Evolutionary conservation across 495 filamentous ascomycete genomes (phyloP).

Genomic region (Stereocaulon alpinum): DNA sequence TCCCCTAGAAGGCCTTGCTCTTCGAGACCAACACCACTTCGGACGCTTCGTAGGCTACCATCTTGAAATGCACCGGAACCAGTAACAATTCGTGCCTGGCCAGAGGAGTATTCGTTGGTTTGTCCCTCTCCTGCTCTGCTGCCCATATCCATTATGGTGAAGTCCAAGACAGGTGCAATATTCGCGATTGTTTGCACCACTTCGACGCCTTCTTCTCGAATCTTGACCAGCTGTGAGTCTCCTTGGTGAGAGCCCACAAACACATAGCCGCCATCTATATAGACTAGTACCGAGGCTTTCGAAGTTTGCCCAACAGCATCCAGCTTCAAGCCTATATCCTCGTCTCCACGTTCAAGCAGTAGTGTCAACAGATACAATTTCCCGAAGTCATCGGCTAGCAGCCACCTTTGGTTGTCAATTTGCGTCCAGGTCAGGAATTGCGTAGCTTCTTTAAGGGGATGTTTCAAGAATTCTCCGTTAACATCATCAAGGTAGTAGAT

Average conservation of each 20-base stretch:
- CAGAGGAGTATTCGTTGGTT: constrained; percentile 83
- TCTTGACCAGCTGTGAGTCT: constrained; percentile 72
- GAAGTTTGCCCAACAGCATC: constrained; percentile 60
- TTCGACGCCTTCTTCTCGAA: constrained; percentile 46
- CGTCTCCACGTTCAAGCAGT: constrained; percentile 46
- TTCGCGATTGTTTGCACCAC: constrained; percentile 71
- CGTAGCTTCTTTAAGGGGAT: constrained; percentile 56
- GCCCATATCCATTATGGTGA: constrained; percentile 90
- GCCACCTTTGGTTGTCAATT: constrained; percentile 67
- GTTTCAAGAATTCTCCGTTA: constrained; percentile 47
- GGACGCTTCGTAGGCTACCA: constrained; percentile 75
- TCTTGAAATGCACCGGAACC: constrained; percentile 82
- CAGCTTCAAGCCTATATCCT: constrained; percentile 58
- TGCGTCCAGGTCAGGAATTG: constrained; percentile 84
- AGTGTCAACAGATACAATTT: constrained; percentile 70
- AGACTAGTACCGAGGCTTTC: constrained; percentile 64
- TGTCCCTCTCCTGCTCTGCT: constrained; percentile 66
- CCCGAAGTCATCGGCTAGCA: constrained; percentile 86
- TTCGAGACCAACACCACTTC: constrained; percentile 89
- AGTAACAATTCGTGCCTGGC: constrained; percentile 87
- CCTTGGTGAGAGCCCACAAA: constrained; percentile 91
- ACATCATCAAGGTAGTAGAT: constrained; percentile 72
- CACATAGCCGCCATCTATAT: constrained; percentile 61
- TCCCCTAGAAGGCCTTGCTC: constrained; percentile 75
- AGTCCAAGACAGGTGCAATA: constrained; percentile 85